These are phyloP conservation scores for Fomitopsis serialis DNA, from an alignment of 768 basidiomycete species.

Conservation along the genomic window DNA sequence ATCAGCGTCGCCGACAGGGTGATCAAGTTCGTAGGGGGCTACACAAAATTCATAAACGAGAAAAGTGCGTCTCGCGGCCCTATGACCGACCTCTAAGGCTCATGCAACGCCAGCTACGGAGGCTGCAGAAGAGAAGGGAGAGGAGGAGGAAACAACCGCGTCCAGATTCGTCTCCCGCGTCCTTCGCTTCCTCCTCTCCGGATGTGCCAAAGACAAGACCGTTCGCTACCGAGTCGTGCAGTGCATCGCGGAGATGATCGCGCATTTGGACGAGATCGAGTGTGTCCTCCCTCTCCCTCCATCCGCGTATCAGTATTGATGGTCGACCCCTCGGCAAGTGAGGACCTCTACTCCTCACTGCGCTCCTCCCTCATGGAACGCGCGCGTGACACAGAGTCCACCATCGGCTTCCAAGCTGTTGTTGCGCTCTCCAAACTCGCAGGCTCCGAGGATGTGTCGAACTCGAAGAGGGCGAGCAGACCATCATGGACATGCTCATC, in stretches of 20 bases:
- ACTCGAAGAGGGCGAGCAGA: slow-evolving; percentile 42
- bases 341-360: slow-evolving; percentile 64
- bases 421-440: slow-evolving; percentile 75
- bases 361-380: slow-evolving; percentile 64
- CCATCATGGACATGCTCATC: slow-evolving; percentile 55
- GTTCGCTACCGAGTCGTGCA: slow-evolving; percentile 81
- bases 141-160: slow-evolving; percentile 46
- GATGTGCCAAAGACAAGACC: slow-evolving; percentile 82
- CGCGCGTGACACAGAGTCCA: slow-evolving; percentile 70
- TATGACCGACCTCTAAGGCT: neutral
- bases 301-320: no score
- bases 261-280: slow-evolving; percentile 82
- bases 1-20: slow-evolving; percentile 66
- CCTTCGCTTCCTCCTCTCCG: slow-evolving; percentile 57
- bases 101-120: slow-evolving; percentile 27
- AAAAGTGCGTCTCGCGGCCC: slow-evolving; percentile 47
- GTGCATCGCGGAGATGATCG: slow-evolving; percentile 71
- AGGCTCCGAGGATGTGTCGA: slow-evolving; percentile 63
- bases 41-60: slow-evolving; percentile 69
- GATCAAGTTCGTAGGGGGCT: slow-evolving; percentile 79
- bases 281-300: slow-evolving; percentile 32
- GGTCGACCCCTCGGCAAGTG: slow-evolving; percentile 38
- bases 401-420: slow-evolving; percentile 75
- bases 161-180: slow-evolving; percentile 45
- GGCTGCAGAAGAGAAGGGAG: slow-evolving; percentile 30